Percentiles rank a stretch among this genome's conserved stretches.
These are phyloP conservation scores for Diaporthe caulivora DNA, from an alignment of 2,329 filamentous ascomycete species.

Conservation along the genomic window DNA sequence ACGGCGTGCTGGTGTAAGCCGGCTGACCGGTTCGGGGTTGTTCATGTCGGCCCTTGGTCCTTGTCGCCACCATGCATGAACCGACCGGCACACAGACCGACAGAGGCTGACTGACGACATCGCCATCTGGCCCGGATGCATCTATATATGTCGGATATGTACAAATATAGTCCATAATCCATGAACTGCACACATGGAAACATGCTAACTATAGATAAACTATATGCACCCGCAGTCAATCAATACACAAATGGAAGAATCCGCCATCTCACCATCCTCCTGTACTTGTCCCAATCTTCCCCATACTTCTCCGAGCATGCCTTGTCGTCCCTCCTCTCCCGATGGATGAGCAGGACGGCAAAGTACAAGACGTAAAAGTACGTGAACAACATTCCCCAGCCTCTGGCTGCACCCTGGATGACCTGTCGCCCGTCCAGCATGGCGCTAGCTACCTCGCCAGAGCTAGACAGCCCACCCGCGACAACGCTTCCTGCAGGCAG, in stretches of 20 bases:
- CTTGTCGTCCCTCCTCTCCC: conserved; percentile 84
- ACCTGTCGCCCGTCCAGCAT: conserved; percentile 70
- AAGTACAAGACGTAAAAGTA: conserved; percentile 95
- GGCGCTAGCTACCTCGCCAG: conserved; percentile 52
- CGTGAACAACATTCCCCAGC: conserved; percentile 85
- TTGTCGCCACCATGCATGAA: conserved; percentile 12
- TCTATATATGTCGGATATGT: background rate
- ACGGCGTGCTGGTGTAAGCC: background rate
- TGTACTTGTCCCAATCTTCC: conserved; percentile 87
- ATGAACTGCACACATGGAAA: no score
- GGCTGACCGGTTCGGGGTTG: conserved; percentile 17
- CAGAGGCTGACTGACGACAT: background rate
- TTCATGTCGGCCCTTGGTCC: background rate
- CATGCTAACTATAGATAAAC: no score
- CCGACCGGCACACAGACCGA: background rate
- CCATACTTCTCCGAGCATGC: conserved; percentile 90
- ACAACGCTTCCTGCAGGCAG: conserved; percentile 62
- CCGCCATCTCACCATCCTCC: conserved; percentile 78
- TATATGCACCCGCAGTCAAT: background rate
- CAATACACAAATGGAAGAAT: conserved; percentile 87
- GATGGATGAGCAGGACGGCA: conserved; percentile 82
- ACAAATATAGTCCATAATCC: no score
- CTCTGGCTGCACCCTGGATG: conserved; percentile 76
- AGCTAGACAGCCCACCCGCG: conserved; percentile 59
- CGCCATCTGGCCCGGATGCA: background rate